Evolutionary conservation across 176 grass and related monocot species (phyloP).

Genomic region (Triticum monococcum): DNA sequence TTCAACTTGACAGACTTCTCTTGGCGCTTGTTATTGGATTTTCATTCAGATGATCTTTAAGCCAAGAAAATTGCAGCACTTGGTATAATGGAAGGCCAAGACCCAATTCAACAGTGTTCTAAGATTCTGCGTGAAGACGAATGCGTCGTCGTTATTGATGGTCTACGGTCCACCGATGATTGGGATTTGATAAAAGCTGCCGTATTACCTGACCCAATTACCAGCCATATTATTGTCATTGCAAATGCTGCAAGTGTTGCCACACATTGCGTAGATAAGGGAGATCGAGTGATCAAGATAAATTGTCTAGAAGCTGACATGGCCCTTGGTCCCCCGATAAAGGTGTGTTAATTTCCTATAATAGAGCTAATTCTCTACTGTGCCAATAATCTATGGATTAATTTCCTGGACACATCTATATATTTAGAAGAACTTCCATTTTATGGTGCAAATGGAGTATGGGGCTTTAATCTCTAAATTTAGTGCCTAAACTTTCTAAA

Average conservation of each 20-base stretch:
- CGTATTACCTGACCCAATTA: background rate
- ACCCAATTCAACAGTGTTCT: background rate
- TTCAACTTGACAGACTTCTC: background rate
- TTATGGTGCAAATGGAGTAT: background rate
- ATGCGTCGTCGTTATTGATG: background rate
- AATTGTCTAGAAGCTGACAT: background rate
- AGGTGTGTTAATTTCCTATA: background rate
- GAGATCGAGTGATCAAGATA: background rate
- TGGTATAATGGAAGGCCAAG: background rate
- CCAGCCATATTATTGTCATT: background rate
- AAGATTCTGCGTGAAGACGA: background rate
- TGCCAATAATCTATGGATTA: background rate
- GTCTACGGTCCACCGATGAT: background rate
- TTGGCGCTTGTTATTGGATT: background rate
- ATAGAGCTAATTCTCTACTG: background rate
- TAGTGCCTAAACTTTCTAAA: background rate
- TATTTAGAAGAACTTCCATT: too few relatives aligned
- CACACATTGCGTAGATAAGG: background rate
- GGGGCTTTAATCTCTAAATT: background rate
- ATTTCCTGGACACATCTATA: background rate
- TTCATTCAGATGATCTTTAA: background rate
- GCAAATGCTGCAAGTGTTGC: background rate
- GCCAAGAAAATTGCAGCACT: background rate
- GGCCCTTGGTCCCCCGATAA: background rate
- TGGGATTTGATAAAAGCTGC: background rate